Base-by-base conservation (phyloP, 768 basidiomycete genomes). In the Suillus brevipes region DNA sequence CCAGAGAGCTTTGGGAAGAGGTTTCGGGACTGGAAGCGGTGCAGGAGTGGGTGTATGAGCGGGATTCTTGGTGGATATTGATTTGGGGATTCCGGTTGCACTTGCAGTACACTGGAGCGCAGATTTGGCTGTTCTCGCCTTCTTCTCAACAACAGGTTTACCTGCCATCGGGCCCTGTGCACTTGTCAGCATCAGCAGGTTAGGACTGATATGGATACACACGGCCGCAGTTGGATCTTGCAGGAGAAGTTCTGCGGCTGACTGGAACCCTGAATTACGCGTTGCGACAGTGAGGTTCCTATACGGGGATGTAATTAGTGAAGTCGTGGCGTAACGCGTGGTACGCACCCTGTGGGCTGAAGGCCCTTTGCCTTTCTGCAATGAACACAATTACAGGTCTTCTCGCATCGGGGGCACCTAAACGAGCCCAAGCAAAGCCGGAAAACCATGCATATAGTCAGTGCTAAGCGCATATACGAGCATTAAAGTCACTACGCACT, bases 331-430 rank as follows among this genome's bases (percentile, higher is more conserved):
- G 12, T 47, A 37, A 49, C 16, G 55, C 16, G 23, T 34, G 37
- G 28, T 20, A 73, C 84, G 23, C 68, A 89, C 89, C 88, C 88
- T 36, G 82, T 82, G 0, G 87, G 82, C 60, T 81, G 81, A 37
- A 89, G 77, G 25, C 89, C 89, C 72, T 86, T 81, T 18, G 83
- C 78, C 74, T 88, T 90, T 64, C 86, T 83, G 75, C 91, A 93
- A 5, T 72, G 74, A 49, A 82, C 79, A 67, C 91, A 93, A 72
- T 87, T 90, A 75, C 91, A 93, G 12, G 80, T 76, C 68, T 83
- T 86, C 60, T 82, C 78, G 65, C 91, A 93, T 68, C 81, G 84
- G 5, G 89, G 89, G 67, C 91, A 93, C 72, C 90, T 92, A 67
- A 34, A 52, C 60, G 34, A 36, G 34, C 6, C 2, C 55, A 56